Conservation (phyloP, 2,329 filamentous ascomycete species). For the Venturia asperata region DNA sequence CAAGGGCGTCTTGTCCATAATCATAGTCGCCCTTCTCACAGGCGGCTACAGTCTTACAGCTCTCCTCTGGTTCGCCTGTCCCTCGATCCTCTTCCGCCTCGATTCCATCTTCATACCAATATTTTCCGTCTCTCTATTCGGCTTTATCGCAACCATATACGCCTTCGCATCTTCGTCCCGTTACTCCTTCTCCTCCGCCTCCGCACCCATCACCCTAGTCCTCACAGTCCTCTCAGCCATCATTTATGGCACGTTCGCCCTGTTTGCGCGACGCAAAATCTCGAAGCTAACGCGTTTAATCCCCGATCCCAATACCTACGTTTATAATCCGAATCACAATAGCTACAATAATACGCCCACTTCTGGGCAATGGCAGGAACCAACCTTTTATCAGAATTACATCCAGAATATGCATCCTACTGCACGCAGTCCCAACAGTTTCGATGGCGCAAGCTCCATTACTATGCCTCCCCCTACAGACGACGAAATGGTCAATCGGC, state of each 20-base stretch:
- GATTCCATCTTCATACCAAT: constrained; percentile 42
- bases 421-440: constrained; percentile 10
- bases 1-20: constrained; percentile 36
- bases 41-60: constrained; percentile 44
- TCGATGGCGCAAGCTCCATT: constrained; percentile 18
- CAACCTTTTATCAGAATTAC: constrained; percentile 9
- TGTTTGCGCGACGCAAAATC: constrained; percentile 37
- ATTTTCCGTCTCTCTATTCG: constrained; percentile 39
- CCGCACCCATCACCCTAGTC: constrained; percentile 38
- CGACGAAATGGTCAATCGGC: constrained; percentile 44
- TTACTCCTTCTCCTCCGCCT: constrained; percentile 39
- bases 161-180: constrained; percentile 38
- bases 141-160: constrained; percentile 43
- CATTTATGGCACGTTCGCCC: constrained; percentile 37
- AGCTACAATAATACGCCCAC: constrained; percentile 4
- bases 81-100: constrained; percentile 40
- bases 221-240: constrained; percentile 34
- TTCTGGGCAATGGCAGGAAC: neutral
- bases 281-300: constrained; percentile 25
- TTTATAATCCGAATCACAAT: neutral
- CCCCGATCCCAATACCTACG: neutral
- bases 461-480: constrained; percentile 27
- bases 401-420: constrained; percentile 16
- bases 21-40: constrained; percentile 41
- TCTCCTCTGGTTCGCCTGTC: constrained; percentile 42